Conservation (phyloP, 371 early-diverging fungal species). For the Rhizopus stolonifer region DNA sequence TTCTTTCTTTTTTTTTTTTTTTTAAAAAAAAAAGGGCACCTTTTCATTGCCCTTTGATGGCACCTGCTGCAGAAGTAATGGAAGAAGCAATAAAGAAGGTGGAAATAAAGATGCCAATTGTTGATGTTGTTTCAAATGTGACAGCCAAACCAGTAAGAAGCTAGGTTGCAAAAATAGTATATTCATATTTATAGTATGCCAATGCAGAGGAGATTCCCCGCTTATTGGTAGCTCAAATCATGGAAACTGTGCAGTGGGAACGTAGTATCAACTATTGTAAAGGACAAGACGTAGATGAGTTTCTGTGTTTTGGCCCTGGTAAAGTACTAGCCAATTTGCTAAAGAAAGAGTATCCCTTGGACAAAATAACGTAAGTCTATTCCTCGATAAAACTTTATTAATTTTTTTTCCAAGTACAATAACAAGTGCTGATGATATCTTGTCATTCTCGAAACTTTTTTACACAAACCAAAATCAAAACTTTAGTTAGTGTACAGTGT, state of each 20-base stretch:
- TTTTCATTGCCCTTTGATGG: slow-evolving; percentile 91
- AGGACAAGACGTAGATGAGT: slow-evolving; percentile 75
- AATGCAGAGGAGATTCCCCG: slow-evolving; percentile 63
- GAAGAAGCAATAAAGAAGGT: slow-evolving; percentile 64
- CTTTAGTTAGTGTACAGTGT: no score
- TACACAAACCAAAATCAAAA: background rate
- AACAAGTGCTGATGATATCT: slow-evolving; percentile 48
- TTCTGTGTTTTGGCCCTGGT: slow-evolving; percentile 85
- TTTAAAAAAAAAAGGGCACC: slow-evolving; percentile 64
- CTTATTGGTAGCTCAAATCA: slow-evolving; percentile 78
- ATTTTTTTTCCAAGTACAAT: slow-evolving; percentile 26
- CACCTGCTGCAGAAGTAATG: slow-evolving; percentile 80
- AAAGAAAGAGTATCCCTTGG: slow-evolving; percentile 84
- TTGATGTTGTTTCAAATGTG: slow-evolving; percentile 90
- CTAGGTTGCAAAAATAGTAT: background rate
- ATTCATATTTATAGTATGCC: slow-evolving; percentile 22
- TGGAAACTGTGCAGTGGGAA: slow-evolving; percentile 88
- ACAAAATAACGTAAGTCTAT: slow-evolving; percentile 54
- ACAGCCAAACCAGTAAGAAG: slow-evolving; percentile 79
- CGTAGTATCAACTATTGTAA: slow-evolving; percentile 80
- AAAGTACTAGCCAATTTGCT: slow-evolving; percentile 86
- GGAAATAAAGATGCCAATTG: slow-evolving; percentile 61
- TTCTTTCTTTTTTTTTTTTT: no score
- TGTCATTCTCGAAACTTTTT: slow-evolving; percentile 3
- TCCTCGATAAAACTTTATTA: background rate